Base-by-base conservation (phyloP, 163 green algal genomes). In the Prototheca stagnorum region DNA sequence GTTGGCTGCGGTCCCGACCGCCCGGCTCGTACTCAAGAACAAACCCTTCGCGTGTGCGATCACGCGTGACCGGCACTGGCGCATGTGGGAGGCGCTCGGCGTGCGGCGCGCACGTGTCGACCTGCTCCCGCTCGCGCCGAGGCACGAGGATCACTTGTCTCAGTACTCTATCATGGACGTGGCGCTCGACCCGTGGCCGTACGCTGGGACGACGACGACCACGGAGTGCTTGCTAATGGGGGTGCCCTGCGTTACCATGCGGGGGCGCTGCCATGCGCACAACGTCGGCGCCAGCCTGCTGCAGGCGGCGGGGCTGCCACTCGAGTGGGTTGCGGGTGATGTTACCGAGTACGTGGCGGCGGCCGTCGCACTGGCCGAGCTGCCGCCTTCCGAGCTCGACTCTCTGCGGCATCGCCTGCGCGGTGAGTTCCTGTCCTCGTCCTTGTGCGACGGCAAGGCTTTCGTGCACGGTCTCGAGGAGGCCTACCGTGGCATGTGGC, bases 191-290 rank as follows among this genome's bases (percentile, higher is more conserved):
- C 82, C 88, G 2, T 98, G 85, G 42, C 89, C 89, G 1, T 98
- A 98, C 44, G 85, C 89, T 16, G 84, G 88, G 22, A 98, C 88
- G 21, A 98, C 89, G 31, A 98, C 89, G 17, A 98, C 89, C 5
- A 83, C 75, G 41, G 89, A 98, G 65, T 75, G 75, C 1, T 49
- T 98, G 3, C 90, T 76, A 62, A 97, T 97, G 89, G 57, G 89
- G 2, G 89, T 98, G 9, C 87, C 89, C 2, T 81, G 69, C 47
- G 39, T 98, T n/a, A 95, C 84, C 0, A 57, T 95, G 45, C 45
- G 35, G 3, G 88, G 88, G 24, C 17, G 25, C 28, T 86, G 88
- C 61, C 89, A 98, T 55, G 89, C 89, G 0, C 83, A 95, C 62
- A 97, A 97, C 49, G 89, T 98, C 5, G 84, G 85, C 20, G 71